Percentiles rank a stretch among this genome's conserved stretches.
phyloP scores from a whole-genome alignment of 2,329 filamentous ascomycete genomes.

The Xylaria sp. region DNA sequence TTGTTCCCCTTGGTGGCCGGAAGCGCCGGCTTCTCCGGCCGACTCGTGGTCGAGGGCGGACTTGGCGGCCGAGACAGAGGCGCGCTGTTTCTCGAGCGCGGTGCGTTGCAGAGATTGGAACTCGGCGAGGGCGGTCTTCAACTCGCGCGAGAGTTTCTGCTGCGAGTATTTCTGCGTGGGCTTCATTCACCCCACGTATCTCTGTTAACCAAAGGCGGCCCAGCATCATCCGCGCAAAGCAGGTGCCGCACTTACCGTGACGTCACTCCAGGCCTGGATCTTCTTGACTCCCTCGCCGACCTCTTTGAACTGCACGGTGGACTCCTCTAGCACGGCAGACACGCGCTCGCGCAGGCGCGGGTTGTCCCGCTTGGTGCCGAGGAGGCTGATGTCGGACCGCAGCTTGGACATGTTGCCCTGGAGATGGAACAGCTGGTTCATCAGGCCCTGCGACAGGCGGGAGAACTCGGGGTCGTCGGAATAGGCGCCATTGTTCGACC shows the following conservation, averaged over 20 bases:
- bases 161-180: slow-evolving; percentile 97
- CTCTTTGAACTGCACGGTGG: slow-evolving; percentile 86
- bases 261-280: slow-evolving; percentile 86
- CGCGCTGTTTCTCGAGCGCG: slow-evolving; percentile 92
- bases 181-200: slow-evolving; percentile 56
- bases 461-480: slow-evolving; percentile 94
- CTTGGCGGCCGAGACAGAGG: slow-evolving; percentile 84
- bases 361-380: slow-evolving; percentile 92
- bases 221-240: background rate
- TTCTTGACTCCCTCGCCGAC: slow-evolving; percentile 95
- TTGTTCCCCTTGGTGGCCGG: slow-evolving; percentile 50
- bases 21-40: slow-evolving; percentile 44
- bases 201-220: slow-evolving; percentile 17
- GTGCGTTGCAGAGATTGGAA: slow-evolving; percentile 93
- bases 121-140: slow-evolving; percentile 86
- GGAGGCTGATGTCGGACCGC: slow-evolving; percentile 82
- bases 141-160: slow-evolving; percentile 93
- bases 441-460: slow-evolving; percentile 82
- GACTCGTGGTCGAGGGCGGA: slow-evolving; percentile 75
- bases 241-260: slow-evolving; percentile 69
- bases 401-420: slow-evolving; percentile 89
- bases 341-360: slow-evolving; percentile 91
- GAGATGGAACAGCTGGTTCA: slow-evolving; percentile 88
- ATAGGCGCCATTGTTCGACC: slow-evolving; percentile 65
- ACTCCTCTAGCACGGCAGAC: slow-evolving; percentile 87